Base-by-base conservation (phyloP, 2,329 filamentous ascomycete species). In the Aaosphaeria pasadenensis region DNA sequence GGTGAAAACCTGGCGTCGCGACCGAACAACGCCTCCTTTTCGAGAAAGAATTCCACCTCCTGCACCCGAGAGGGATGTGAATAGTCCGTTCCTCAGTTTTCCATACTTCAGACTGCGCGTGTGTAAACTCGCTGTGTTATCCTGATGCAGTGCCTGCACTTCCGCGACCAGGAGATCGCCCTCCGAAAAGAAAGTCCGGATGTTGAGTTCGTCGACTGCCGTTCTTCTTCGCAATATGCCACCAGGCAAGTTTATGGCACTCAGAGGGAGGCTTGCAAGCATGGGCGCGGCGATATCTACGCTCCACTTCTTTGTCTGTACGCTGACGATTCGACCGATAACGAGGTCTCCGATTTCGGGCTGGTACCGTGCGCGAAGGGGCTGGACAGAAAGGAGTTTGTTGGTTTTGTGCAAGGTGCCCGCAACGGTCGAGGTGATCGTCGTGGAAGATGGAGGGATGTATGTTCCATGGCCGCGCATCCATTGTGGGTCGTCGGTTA, bases 401-500 rank as follows among this genome's bases (percentile, higher is more conserved):
- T 99, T 99, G 51, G 92, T 97, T 69, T 91, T 92, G 65, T 88
- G 86, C 33, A 97, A 80, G 5, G 87, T 92, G 62, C 94, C 94
- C 5, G 91, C 91, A 31, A 99, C 87, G 5, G 94, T 95, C 42
- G 90, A 91, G 48, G 87, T 83, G 66, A 99, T 99, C 50, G 84
- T 80, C 4, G 81, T 82, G 44, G 80, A 78, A 42, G 75, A 70
- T 4, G 80, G 71, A 13, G 82, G 80, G 42, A 88, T 78, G 70
- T 89, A 96, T 43, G 94, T 99, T 58, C 94, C 94, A 74, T 99
- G 94, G 62, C 94, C 94, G 74, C 91, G 74, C 92, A 97, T 97
- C 90, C 90, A 97, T 77, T 96, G 91, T n/a, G 90, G 81, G 71
- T 96, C 91, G 55, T 86, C 82, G 7, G 92, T 96, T 59, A 97